Conservation (phyloP, 2,329 filamentous ascomycete genomes). For the Microascus cirrosus region DNA sequence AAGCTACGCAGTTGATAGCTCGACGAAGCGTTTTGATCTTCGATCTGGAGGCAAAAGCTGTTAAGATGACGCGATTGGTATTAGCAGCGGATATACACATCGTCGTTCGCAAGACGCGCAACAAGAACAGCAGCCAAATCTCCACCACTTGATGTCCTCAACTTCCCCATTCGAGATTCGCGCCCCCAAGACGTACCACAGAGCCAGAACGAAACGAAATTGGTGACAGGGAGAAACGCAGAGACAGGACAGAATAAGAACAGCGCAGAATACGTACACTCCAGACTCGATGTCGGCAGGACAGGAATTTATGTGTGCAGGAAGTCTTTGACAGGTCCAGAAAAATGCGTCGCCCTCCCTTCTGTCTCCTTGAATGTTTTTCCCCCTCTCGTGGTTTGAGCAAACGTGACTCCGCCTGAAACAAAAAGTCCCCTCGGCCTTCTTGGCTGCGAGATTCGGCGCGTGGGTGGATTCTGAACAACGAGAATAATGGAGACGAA, state of each 20-base stretch:
- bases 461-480: neutral
- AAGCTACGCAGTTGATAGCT: neutral
- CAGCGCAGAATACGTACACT: constrained; percentile 4
- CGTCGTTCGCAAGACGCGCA: neutral
- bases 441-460: neutral
- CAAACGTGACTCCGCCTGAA: neutral
- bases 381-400: neutral
- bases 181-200: neutral
- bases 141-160: neutral
- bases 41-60: constrained; percentile 1
- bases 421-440: neutral
- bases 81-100: constrained; percentile 4
- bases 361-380: neutral
- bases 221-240: neutral
- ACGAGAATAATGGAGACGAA: constrained; percentile 31
- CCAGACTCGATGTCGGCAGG: neutral
- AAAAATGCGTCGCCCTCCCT: neutral
- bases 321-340: neutral
- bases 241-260: neutral
- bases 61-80: neutral
- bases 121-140: neutral
- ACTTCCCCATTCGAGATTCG: neutral
- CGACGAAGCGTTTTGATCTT: neutral
- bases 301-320: neutral
- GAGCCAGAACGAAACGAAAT: neutral